Conservation (phyloP, 768 basidiomycete genomes). For the Mycena rebaudengoi region DNA sequence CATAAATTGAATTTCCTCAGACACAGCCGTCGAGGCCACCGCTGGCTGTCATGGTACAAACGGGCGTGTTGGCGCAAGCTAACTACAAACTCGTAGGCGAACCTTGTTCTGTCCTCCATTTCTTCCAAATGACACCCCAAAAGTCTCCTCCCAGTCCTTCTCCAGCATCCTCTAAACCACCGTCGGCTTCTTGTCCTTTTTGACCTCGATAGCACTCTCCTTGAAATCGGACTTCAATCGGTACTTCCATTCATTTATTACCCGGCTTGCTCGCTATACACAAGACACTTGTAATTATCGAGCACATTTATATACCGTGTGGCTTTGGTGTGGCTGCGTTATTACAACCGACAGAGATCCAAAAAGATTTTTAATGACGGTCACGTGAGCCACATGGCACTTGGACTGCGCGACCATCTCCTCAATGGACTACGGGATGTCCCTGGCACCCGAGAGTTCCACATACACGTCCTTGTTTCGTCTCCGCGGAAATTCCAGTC, state of each 20-base stretch:
- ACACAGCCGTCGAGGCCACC: too few relatives aligned
- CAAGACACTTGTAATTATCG: too few relatives aligned
- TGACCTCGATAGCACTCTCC: too few relatives aligned
- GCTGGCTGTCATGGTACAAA: conserved; percentile 42
- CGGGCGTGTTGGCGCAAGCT: conserved; percentile 41
- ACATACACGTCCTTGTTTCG: conserved; percentile 79
- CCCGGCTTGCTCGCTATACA: too few relatives aligned
- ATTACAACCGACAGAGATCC: too few relatives aligned
- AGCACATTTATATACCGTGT: too few relatives aligned
- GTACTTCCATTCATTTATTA: too few relatives aligned
- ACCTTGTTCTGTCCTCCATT: not conserved
- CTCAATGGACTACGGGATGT: conserved; percentile 61
- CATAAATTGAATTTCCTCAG: not conserved
- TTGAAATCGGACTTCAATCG: too few relatives aligned
- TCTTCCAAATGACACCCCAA: not conserved
- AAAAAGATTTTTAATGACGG: too few relatives aligned
- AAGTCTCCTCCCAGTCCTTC: conserved; percentile 12
- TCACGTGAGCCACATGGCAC: conserved; percentile 24
- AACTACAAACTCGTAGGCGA: conserved; percentile 37
- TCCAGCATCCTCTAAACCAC: not conserved
- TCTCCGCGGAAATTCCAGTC: conserved; percentile 70
- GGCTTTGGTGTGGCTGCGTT: too few relatives aligned
- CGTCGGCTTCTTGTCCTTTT: not conserved
- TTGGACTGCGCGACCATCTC: conserved; percentile 67
- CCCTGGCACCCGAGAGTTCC: conserved; percentile 76